Evolutionary conservation across 768 basidiomycete species (phyloP), one percentile per base, ranked within the genome.

Genomic region (Agaricus subrufescens): DNA sequence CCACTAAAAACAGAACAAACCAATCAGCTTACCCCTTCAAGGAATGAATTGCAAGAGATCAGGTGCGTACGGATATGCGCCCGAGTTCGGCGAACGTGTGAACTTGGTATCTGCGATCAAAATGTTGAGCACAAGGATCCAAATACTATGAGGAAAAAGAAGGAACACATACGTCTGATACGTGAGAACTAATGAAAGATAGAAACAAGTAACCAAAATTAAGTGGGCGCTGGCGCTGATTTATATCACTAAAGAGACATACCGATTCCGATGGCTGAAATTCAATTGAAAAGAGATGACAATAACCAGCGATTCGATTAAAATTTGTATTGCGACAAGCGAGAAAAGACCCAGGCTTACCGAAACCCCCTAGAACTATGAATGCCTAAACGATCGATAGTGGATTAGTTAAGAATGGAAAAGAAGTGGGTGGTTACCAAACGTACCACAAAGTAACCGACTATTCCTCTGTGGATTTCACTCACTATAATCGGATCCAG

Each of bases 291-390:
- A 38, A 27, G n/a, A 19, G 19, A 19, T 19, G 19, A 19, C 19
- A 19, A 19, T 19, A 19, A 19, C 19, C 19, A 19, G 19, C 19
- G 19, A 19, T 19, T 19, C 8, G 27, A 51, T 44, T 3, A 44
- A 14, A 46, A 64, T 38, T 27, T 29, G 19, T 19, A 40, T 31
- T 12, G 14, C 15, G 49, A n/a, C 14, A 30, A 48, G 34, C 0
- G n/a, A n/a, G 30, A 26, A 8, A 8, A 29, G 8, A 44, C 42
- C 19, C 8, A 19, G 46, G 57, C 73, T 27, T 61, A 74, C 74
- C 74, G 49, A 73, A 75, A 44, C 75, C 77, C 8, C 59, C 73
- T 23, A 65, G 58, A 4, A 77, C 71, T 31, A 73, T 65, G 7
- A 63, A 65, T 1, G 70, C 65, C 74, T 73, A 39, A 34, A 5